Evolutionary conservation across 345 rosid genomes (phyloP), one percentile per base, ranked within the genome.

Genomic region (Passiflora organensis): DNA sequence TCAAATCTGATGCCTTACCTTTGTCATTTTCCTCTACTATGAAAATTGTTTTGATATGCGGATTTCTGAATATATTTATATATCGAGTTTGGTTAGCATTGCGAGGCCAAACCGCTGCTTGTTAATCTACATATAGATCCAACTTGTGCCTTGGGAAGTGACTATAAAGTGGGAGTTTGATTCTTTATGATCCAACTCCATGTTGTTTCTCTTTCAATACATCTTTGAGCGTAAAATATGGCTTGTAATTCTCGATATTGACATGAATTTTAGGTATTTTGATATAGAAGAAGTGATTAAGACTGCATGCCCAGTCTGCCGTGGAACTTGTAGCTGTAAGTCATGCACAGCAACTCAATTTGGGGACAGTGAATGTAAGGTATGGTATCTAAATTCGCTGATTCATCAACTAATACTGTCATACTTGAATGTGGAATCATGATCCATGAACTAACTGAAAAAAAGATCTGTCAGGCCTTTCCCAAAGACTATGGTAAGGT

Each of bases 241-340:
- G 25, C 16, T 44, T 42, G 22, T 57, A 44, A 36, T 19, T 55
- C 21, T 46, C 50, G 37, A 38, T 32, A 37, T 68, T 54, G 4
- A 14, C 73, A 68, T 74, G 70, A 60, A 60, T 60, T 57, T 44
- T 66, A 85, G 91, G 80, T 82, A 80, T 64, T 75, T 71, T 56
- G 69, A 76, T 55, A 74, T 72, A n/a, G 77, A 53, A 61, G 90
- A 93, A 75, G 91, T 89, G 72, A 88, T 93, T 60, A 76, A 75
- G 79, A 76, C 53, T 64, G 76, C 76, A 39, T 93, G 99, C 64
- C 97, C 97, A 47, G 91, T 86, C 15, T 93, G 99, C 59, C 76
- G 77, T 65, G 85, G 84, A 72, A 73, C 80, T 56, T 89, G 99
- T 69, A 56, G 84, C 70, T 93, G 99, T 76, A 85, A 80, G 68